phyloP scores from a whole-genome alignment of 108 stramenopile species.

The Cyclotella distinguenda region DNA sequence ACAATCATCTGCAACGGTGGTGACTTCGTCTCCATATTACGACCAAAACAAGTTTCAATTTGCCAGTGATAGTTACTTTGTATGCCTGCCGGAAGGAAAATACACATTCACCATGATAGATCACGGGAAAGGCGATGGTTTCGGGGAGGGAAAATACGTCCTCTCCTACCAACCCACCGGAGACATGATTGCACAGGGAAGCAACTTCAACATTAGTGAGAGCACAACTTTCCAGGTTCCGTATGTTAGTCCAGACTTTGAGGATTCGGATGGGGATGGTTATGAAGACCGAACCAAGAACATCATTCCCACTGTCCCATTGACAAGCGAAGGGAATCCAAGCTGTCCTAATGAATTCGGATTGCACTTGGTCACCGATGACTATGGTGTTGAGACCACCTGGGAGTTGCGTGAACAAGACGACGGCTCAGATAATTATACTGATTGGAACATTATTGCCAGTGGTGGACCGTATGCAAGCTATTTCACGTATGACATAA shows the following conservation, averaged over 20 bases:
- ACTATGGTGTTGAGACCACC: slow-evolving; percentile 48
- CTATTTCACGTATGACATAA: slow-evolving; percentile 28
- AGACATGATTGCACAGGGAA: slow-evolving; percentile 34
- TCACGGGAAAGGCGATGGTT: slow-evolving; percentile 24
- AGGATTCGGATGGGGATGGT: slow-evolving; percentile 31
- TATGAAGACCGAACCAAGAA: slow-evolving; percentile 42
- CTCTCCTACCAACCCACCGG: slow-evolving; percentile 29
- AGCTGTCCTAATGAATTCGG: slow-evolving; percentile 35
- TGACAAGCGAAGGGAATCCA: slow-evolving; percentile 10
- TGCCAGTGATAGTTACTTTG: slow-evolving; percentile 30
- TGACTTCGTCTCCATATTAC: slow-evolving; percentile 31
- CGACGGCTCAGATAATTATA: slow-evolving; percentile 7
- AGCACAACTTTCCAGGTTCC: slow-evolving; percentile 35
- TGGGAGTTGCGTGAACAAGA: slow-evolving; percentile 31
- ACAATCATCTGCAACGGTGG: slow-evolving; percentile 12
- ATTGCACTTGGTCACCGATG: slow-evolving; percentile 38
- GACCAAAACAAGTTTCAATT: slow-evolving; percentile 24
- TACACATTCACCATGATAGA: slow-evolving; percentile 46
- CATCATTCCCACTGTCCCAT: slow-evolving; percentile 23
- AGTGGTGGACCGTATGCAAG: slow-evolving; percentile 36
- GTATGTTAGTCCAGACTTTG: slow-evolving; percentile 8
- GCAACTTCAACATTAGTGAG: slow-evolving; percentile 20
- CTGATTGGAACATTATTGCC: slow-evolving; percentile 29
- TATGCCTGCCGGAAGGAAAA: slow-evolving; percentile 29
- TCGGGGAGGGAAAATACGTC: slow-evolving; percentile 30